These are phyloP conservation scores for Colletotrichum musicola DNA, from an alignment of 2,329 filamentous ascomycete genomes.

Conservation along the genomic window DNA sequence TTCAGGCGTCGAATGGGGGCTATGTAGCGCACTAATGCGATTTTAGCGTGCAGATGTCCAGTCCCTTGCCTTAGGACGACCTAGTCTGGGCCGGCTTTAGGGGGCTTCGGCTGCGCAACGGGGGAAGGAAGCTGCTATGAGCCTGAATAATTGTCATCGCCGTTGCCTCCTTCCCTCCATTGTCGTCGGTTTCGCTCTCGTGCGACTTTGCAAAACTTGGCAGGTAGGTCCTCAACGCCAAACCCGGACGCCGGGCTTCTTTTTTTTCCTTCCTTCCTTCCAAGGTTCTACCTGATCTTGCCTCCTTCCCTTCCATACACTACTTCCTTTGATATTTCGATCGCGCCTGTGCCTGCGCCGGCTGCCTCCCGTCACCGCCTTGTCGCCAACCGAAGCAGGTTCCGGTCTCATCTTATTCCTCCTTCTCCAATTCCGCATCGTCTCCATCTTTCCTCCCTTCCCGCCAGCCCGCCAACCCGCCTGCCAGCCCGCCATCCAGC, in stretches of 20 bases:
- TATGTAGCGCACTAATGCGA: constrained; percentile 2
- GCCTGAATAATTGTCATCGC: too few relatives aligned
- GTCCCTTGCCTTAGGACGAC: neutral
- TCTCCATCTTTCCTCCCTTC: neutral
- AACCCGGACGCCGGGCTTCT: too few relatives aligned
- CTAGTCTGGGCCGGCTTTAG: too few relatives aligned
- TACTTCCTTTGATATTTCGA: neutral
- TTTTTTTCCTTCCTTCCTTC: neutral
- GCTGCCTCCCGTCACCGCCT: constrained; percentile 1
- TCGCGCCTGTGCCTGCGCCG: neutral
- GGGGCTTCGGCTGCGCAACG: too few relatives aligned
- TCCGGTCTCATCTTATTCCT: neutral
- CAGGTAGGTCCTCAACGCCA: constrained; percentile 2
- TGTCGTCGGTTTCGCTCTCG: constrained; percentile 23
- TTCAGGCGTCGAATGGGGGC: neutral
- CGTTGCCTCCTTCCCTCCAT: neutral
- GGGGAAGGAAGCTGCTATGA: too few relatives aligned
- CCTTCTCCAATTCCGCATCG: constrained; percentile 11
- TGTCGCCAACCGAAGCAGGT: constrained; percentile 30
- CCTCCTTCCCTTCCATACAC: too few relatives aligned
- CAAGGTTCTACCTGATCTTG: too few relatives aligned
- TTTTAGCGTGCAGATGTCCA: constrained; percentile 10
- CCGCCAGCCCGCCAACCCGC: too few relatives aligned
- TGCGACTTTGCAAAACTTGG: constrained; percentile 28
- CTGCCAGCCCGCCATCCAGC: neutral